Evolutionary conservation across 2,329 filamentous ascomycete genomes (phyloP).

Genomic region (Alternaria panax): DNA sequence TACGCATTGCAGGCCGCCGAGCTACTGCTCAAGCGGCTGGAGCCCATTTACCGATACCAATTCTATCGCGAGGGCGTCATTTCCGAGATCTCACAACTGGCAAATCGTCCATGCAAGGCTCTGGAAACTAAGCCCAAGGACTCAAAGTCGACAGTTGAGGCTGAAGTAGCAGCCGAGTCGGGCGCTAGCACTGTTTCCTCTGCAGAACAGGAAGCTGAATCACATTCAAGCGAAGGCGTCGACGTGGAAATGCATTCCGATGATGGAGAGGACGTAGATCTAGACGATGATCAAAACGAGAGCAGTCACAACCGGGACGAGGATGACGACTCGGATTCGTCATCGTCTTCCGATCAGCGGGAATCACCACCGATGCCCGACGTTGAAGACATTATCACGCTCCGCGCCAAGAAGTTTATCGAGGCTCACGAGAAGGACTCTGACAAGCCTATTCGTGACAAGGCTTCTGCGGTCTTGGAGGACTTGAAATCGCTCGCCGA

Average conservation of each 20-base stretch:
- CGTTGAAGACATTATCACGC: conserved; percentile 75
- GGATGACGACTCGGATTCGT: conserved; percentile 71
- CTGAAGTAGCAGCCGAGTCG: conserved; percentile 34
- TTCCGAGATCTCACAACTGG: conserved; percentile 84
- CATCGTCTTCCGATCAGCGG: conserved; percentile 54
- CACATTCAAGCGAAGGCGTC: conserved; percentile 63
- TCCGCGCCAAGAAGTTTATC: conserved; percentile 82
- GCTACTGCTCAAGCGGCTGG: conserved; percentile 81
- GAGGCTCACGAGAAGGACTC: conserved; percentile 81
- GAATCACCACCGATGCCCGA: conserved; percentile 49
- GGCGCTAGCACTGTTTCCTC: conserved; percentile 31
- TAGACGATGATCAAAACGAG: conserved; percentile 62
- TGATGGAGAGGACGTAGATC: conserved; percentile 61
- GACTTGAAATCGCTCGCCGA: conserved; percentile 74
- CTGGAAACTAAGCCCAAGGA: conserved; percentile 40
- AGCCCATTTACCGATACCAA: conserved; percentile 90
- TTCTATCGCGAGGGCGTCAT: conserved; percentile 98
- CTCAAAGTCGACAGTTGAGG: conserved; percentile 32
- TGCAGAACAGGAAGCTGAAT: conserved; percentile 46
- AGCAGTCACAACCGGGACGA: conserved; percentile 67
- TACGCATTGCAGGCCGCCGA: conserved; percentile 89
- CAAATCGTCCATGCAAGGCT: conserved; percentile 57
- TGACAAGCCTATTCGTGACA: conserved; percentile 76
- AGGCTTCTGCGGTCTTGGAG: conserved; percentile 77
- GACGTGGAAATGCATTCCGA: conserved; percentile 62